Percentiles rank a stretch among this genome's conserved stretches.
Evolutionary conservation across 305 asterid species (phyloP).

Genomic region (Fraxinus sp.): DNA sequence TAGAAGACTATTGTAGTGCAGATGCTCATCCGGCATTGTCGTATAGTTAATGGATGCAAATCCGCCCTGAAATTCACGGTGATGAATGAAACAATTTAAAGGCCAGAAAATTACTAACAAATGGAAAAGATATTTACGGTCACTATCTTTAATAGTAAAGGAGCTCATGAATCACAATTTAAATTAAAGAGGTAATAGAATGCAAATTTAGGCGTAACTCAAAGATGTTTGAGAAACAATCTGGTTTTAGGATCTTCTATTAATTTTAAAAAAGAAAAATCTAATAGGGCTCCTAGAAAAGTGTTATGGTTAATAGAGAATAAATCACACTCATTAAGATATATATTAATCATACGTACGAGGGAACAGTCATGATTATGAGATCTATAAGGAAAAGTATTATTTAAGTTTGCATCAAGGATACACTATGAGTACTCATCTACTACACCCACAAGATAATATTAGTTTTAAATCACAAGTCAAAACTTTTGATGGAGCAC

Average conservation of each 20-base stretch:
- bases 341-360: not conserved
- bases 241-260: not conserved
- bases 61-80: slow-evolving; percentile 20
- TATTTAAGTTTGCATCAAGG: not conserved
- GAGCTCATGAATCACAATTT: not conserved
- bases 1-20: slow-evolving; percentile 30
- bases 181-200: not conserved
- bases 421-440: not conserved
- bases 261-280: not conserved
- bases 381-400: not conserved
- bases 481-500: not conserved
- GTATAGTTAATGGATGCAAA: slow-evolving; percentile 17
- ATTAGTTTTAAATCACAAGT: not conserved
- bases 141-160: not conserved
- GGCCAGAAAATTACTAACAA: not conserved
- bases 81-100: not conserved
- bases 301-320: not conserved
- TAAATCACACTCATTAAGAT: not conserved
- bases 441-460: not conserved
- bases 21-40: slow-evolving; percentile 36
- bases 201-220: not conserved
- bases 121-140: not conserved
- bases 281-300: not conserved
- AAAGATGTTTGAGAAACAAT: not conserved
- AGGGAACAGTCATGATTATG: not conserved